Evolutionary conservation across 495 filamentous ascomycete species (phyloP).

Genomic region (Aspergillus saccharolyticus): DNA sequence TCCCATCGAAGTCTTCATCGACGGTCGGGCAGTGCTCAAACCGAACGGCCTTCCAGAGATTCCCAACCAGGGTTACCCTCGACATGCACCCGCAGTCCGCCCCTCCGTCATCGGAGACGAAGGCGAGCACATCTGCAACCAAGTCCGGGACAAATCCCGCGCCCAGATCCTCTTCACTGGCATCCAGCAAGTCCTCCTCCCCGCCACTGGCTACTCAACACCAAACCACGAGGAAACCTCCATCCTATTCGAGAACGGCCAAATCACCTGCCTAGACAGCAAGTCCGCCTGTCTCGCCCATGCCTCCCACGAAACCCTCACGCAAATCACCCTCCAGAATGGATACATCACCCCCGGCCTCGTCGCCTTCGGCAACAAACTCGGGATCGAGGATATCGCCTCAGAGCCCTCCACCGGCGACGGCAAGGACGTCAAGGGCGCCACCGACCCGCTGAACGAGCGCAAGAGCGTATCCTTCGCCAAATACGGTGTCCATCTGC

Average conservation of each 20-base stretch:
- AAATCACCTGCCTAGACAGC: background rate
- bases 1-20: slow-evolving; percentile 60
- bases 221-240: background rate
- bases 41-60: background rate
- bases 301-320: slow-evolving; percentile 20
- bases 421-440: slow-evolving; percentile 20
- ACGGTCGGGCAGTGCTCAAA: slow-evolving; percentile 33
- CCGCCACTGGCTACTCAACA: background rate
- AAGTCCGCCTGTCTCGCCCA: background rate
- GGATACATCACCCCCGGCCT: slow-evolving; percentile 53
- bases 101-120: background rate
- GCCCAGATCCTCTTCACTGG: background rate
- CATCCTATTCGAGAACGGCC: background rate
- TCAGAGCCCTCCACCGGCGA: slow-evolving; percentile 45
- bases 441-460: slow-evolving; percentile 8
- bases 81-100: background rate
- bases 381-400: slow-evolving; percentile 56
- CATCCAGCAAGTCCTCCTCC: background rate
- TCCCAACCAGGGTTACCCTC: background rate
- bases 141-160: background rate
- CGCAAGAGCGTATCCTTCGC: slow-evolving; percentile 35
- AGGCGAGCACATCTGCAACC: background rate
- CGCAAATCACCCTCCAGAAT: slow-evolving; percentile 42
- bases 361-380: slow-evolving; percentile 45
- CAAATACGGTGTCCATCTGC: slow-evolving; percentile 46